These are phyloP conservation scores for Daedaleopsis nitida DNA, from an alignment of 768 basidiomycete genomes.

Conservation along the genomic window DNA sequence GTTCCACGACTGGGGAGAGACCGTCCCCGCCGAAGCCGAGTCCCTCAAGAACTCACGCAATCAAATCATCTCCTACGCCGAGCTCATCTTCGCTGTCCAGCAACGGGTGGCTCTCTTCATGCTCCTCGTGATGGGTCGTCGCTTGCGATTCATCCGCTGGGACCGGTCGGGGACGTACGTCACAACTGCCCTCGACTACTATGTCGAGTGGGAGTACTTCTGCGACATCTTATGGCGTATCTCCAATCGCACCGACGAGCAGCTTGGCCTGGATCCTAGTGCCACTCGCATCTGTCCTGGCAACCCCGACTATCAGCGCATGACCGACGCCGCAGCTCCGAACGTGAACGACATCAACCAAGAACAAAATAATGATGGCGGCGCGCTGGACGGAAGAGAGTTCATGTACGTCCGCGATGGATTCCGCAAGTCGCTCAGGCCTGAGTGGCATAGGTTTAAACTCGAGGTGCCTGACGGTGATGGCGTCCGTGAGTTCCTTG, in stretches of 20 bases:
- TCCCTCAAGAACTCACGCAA: neutral
- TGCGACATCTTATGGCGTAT: constrained; percentile 14
- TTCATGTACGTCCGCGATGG: constrained; percentile 9
- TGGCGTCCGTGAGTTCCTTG: constrained; percentile 2
- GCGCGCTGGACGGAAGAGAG: neutral
- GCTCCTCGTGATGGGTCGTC: constrained; percentile 8
- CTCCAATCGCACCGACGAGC: neutral
- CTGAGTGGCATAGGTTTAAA: constrained; percentile 4
- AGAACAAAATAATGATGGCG: neutral
- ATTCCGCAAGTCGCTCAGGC: neutral
- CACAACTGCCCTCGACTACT: constrained; percentile 11
- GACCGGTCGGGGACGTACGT: constrained; percentile 10
- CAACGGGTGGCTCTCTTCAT: constrained; percentile 9
- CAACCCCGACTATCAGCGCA: neutral
- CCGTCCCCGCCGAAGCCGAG: neutral
- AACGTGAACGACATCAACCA: neutral
- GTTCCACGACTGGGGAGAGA: neutral
- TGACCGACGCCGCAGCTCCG: neutral
- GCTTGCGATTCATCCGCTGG: constrained; percentile 7
- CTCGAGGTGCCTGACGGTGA: constrained; percentile 2
- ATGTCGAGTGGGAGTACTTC: neutral
- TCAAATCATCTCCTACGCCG: constrained; percentile 9
- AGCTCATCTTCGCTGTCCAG: constrained; percentile 4
- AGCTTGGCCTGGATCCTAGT: constrained; percentile 7
- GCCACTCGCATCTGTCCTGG: neutral